A percentile compares a stretch with the other conserved stretches of the same genome.
These are phyloP conservation scores for Nigrospora oryzae DNA, from an alignment of 2,329 filamentous ascomycete genomes.

Conservation along the genomic window DNA sequence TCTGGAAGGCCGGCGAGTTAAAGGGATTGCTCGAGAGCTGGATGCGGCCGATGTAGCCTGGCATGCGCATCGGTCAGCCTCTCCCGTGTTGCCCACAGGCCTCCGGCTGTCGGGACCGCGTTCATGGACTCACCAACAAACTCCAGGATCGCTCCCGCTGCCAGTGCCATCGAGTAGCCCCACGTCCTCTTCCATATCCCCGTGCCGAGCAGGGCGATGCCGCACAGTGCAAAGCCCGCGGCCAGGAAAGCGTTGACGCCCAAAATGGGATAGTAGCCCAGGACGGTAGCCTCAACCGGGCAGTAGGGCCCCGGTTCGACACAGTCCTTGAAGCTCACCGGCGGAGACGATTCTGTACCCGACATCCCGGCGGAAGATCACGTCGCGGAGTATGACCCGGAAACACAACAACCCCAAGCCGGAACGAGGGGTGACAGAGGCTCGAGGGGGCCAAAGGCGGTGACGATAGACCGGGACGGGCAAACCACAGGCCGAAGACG, in stretches of 20 bases:
- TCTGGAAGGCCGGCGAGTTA: conserved; percentile 43
- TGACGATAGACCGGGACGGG: too few relatives aligned
- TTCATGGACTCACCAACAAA: conserved; percentile 30
- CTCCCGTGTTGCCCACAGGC: too few relatives aligned
- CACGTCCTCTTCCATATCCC: conserved; percentile 45
- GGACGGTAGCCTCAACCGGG: conserved; percentile 42
- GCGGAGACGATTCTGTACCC: too few relatives aligned
- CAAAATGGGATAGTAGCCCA: conserved; percentile 49
- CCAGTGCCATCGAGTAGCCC: conserved; percentile 41
- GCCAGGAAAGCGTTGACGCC: conserved; percentile 47
- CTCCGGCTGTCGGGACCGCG: too few relatives aligned
- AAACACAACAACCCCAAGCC: too few relatives aligned
- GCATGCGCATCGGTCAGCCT: too few relatives aligned
- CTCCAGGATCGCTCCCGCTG: conserved; percentile 42
- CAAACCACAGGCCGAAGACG: too few relatives aligned
- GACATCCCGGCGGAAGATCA: too few relatives aligned
- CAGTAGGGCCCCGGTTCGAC: conserved; percentile 31
- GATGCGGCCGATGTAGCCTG: conserved; percentile 45
- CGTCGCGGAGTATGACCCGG: too few relatives aligned
- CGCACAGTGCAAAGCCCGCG: conserved; percentile 35
- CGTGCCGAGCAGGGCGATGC: conserved; percentile 29
- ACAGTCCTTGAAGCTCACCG: conserved; percentile 17
- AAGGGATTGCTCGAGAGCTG: conserved; percentile 45
- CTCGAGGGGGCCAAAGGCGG: too few relatives aligned
- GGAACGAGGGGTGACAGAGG: too few relatives aligned